A percentile compares a stretch with the other conserved stretches of the same genome.
phyloP scores from a whole-genome alignment of 768 basidiomycete genomes.

The Sutorius australiensis region DNA sequence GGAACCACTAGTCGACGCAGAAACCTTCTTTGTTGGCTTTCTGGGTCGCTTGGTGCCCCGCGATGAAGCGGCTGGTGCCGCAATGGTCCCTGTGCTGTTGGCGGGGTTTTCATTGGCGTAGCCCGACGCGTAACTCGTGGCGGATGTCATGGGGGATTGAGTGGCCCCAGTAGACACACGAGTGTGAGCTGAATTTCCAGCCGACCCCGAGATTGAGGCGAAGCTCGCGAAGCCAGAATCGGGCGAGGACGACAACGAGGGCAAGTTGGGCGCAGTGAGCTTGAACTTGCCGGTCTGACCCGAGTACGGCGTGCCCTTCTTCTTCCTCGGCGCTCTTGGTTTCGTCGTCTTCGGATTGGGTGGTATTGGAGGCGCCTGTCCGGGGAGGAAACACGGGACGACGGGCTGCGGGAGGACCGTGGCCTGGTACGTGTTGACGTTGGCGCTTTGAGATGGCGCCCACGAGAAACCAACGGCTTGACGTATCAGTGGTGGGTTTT shows the following conservation, averaged over 20 bases:
- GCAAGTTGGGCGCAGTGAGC: conserved; percentile 25
- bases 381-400: conserved; percentile 47
- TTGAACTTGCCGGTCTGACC: conserved; percentile 51
- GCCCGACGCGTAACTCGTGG: neutral
- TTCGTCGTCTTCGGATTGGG: conserved; percentile 27
- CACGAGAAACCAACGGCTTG: conserved; percentile 55
- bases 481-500: conserved; percentile 48
- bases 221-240: conserved; percentile 35
- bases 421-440: conserved; percentile 31
- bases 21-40: conserved; percentile 9
- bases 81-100: neutral
- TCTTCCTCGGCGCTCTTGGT: conserved; percentile 27
- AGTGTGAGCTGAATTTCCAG: conserved; percentile 5
- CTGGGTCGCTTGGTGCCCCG: conserved; percentile 10
- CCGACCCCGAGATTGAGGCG: conserved; percentile 31
- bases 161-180: neutral
- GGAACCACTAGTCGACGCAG: neutral
- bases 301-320: conserved; percentile 38
- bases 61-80: neutral
- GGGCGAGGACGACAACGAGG: conserved; percentile 24
- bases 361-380: conserved; percentile 36
- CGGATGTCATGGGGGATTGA: conserved; percentile 1
- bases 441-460: conserved; percentile 25
- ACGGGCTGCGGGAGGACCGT: conserved; percentile 18
- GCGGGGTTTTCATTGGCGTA: conserved; percentile 2